A percentile compares a stretch with the other conserved stretches of the same genome.
These are phyloP conservation scores for Penicillium arizonense DNA, from an alignment of 495 filamentous ascomycete genomes.

Conservation along the genomic window DNA sequence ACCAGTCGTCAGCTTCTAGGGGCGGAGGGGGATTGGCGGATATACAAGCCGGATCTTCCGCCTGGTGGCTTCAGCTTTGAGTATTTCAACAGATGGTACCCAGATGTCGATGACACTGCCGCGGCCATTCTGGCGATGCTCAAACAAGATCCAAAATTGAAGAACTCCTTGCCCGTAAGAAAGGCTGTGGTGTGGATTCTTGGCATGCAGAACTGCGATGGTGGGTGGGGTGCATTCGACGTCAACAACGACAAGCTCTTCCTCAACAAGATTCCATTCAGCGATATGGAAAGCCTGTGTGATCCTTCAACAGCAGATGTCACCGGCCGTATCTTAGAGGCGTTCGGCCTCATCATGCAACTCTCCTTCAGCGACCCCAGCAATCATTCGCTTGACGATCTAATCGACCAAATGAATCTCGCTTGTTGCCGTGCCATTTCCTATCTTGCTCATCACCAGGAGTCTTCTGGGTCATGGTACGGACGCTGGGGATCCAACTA, in stretches of 20 bases:
- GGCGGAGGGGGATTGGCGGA: conserved; percentile 30
- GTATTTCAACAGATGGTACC: conserved; percentile 33
- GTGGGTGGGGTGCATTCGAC: conserved; percentile 46
- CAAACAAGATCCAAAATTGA: conserved; percentile 18
- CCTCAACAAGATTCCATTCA: conserved; percentile 41
- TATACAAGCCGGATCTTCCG: conserved; percentile 18
- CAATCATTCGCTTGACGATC: not conserved
- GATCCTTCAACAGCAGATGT: conserved; percentile 35
- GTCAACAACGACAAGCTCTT: conserved; percentile 33
- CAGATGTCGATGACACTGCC: conserved; percentile 46
- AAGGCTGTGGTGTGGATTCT: conserved; percentile 32
- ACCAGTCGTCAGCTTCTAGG: conserved; percentile 22
- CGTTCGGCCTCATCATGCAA: conserved; percentile 25
- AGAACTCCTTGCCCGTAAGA: conserved; percentile 3
- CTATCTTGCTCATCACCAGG: conserved; percentile 13
- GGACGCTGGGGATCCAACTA: conserved; percentile 42
- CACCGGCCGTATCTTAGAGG: conserved; percentile 37
- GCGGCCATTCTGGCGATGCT: conserved; percentile 31
- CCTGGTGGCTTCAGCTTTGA: conserved; percentile 36
- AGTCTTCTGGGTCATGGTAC: conserved; percentile 29
- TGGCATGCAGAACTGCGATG: conserved; percentile 46
- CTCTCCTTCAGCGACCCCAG: not conserved
- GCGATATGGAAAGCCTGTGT: conserved; percentile 40
- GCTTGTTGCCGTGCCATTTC: not conserved
- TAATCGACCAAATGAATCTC: not conserved